A percentile compares a stretch with the other conserved stretches of the same genome.
These are phyloP conservation scores for Saccharum officinarum DNA, from an alignment of 176 grass and related monocot genomes.

Conservation along the genomic window DNA sequence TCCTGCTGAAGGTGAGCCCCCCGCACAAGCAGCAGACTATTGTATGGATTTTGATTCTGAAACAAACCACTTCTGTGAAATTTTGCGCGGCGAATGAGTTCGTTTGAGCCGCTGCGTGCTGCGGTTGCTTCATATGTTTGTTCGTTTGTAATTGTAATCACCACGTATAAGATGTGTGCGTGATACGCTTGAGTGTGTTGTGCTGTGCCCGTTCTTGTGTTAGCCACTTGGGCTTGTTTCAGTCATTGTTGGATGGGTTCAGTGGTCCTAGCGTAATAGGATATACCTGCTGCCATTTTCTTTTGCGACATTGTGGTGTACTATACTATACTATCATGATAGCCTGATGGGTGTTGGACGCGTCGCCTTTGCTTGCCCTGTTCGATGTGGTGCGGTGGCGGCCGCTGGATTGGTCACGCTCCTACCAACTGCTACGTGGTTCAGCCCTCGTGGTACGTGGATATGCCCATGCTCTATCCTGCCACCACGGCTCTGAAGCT, in stretches of 20 bases:
- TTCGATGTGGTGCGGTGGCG: not conserved
- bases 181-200: not conserved
- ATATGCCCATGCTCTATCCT: not conserved
- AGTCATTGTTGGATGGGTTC: not conserved
- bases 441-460: not conserved
- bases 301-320: not conserved
- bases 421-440: conserved; percentile 14
- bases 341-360: not conserved
- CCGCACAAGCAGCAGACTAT: not conserved
- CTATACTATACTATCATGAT: not conserved
- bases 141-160: not conserved
- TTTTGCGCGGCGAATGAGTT: not conserved
- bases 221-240: not conserved
- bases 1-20: not conserved
- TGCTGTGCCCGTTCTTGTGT: no score
- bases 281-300: conserved; percentile 2
- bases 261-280: not conserved
- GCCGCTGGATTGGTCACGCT: not conserved
- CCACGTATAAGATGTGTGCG: not conserved
- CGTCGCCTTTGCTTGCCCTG: conserved; percentile 17
- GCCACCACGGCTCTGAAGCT: not conserved
- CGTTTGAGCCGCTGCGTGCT: not conserved
- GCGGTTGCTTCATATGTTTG: not conserved
- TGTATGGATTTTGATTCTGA: not conserved
- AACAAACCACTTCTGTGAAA: not conserved